Percentiles rank a stretch among this genome's conserved stretches.
These are phyloP conservation scores for Penicillium brevicompactum DNA, from an alignment of 2,329 filamentous ascomycete genomes.

Conservation along the genomic window DNA sequence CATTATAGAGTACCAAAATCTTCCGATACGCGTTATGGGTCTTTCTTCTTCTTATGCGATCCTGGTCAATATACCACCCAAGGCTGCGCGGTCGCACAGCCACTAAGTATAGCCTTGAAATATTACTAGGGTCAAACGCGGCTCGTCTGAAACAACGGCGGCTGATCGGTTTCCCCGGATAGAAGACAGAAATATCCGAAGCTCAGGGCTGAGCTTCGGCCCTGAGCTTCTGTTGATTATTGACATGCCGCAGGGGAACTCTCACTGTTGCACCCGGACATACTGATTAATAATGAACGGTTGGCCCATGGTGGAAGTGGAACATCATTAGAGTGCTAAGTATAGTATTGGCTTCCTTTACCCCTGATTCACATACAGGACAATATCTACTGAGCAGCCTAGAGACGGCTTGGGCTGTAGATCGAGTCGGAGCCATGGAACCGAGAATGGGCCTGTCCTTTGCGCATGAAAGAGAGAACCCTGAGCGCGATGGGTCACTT, in stretches of 20 bases:
- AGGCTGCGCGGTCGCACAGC: conserved; percentile 1
- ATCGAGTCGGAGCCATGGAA: conserved; percentile 4
- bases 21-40: neutral
- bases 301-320: neutral
- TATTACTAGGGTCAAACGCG: conserved; percentile 11
- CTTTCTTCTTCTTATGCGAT: neutral
- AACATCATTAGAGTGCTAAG: neutral
- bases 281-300: neutral
- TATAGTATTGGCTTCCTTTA: neutral
- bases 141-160: conserved; percentile 14
- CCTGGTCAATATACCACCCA: neutral
- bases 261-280: neutral
- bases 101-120: conserved; percentile 5
- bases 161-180: conserved; percentile 10
- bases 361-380: neutral
- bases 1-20: neutral
- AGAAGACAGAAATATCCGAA: conserved; percentile 1
- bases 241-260: neutral
- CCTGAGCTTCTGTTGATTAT: neutral
- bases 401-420: neutral
- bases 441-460: neutral
- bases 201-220: conserved; percentile 3
- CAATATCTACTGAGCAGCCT: neutral
- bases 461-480: neutral
- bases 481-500: neutral